These are phyloP conservation scores for sorghum (Sorghum bicolor) DNA, from an alignment of 176 grass and related monocot species.

Conservation along the genomic window DNA sequence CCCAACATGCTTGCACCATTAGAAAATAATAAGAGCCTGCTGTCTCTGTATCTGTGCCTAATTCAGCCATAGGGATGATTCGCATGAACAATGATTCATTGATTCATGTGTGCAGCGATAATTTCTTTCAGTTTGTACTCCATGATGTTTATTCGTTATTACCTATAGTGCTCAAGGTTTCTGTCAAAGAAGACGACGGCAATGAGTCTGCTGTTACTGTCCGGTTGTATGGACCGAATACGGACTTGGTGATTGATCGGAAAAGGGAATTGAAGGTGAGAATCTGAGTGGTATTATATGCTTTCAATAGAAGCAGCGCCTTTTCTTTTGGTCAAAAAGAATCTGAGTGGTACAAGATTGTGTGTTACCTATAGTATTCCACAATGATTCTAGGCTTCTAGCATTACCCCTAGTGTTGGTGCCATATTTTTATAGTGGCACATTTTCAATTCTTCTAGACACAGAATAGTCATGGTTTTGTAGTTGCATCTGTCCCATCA, in stretches of 20 bases:
- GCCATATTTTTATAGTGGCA: not conserved
- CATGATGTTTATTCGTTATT: slow-evolving; percentile 10
- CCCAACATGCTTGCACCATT: not conserved
- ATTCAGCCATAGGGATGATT: not conserved
- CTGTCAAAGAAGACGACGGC: slow-evolving; percentile 41
- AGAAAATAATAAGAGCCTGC: not conserved
- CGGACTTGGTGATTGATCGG: slow-evolving; percentile 91
- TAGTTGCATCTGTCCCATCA: not conserved
- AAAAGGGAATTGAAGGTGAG: slow-evolving; percentile 80
- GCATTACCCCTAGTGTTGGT: not conserved
- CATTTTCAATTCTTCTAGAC: not conserved
- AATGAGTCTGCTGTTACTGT: slow-evolving; percentile 61
- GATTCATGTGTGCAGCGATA: not conserved
- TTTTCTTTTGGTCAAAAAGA: not conserved
- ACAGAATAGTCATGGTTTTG: not conserved
- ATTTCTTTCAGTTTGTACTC: not conserved
- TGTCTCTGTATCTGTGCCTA: not conserved
- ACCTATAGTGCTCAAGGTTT: slow-evolving; percentile 83
- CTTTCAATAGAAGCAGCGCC: not conserved
- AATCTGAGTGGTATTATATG: slow-evolving; percentile 6
- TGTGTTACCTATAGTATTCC: not conserved
- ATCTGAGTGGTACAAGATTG: not conserved
- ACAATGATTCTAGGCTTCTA: not conserved
- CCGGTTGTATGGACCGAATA: slow-evolving; percentile 91
- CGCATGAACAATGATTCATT: not conserved